Conservation (phyloP, 2,329 filamentous ascomycete genomes). For the Ophiocordyceps australis region DNA sequence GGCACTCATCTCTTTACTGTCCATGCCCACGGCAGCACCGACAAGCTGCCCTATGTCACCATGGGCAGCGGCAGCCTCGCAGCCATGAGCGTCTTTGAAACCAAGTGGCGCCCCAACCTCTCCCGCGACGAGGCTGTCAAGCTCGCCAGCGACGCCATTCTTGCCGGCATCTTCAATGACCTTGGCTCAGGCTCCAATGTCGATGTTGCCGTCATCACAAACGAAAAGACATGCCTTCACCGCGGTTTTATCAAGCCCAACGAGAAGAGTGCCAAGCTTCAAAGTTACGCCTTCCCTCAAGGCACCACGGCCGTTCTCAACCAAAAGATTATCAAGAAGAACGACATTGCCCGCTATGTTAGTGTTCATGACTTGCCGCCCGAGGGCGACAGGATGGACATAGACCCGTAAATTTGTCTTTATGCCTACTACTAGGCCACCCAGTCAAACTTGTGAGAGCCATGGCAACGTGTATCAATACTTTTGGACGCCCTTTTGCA, state of each 20-base stretch:
- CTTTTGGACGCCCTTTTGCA: constrained; percentile 1
- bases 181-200: constrained; percentile 94
- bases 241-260: constrained; percentile 91
- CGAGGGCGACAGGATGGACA: constrained; percentile 52
- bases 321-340: constrained; percentile 88
- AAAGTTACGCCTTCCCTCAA: constrained; percentile 77
- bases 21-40: constrained; percentile 92
- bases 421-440: too few species aligned
- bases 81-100: constrained; percentile 97
- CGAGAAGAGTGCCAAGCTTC: constrained; percentile 74
- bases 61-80: constrained; percentile 95
- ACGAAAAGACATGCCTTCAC: constrained; percentile 85
- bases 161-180: constrained; percentile 98
- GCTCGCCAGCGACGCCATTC: constrained; percentile 70
- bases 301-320: constrained; percentile 94
- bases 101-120: constrained; percentile 71
- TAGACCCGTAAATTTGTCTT: constrained; percentile 47
- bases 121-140: constrained; percentile 67
- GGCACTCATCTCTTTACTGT: constrained; percentile 94
- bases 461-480: constrained; percentile 2
- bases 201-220: constrained; percentile 87
- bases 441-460: too few species aligned
- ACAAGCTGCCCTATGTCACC: constrained; percentile 97
- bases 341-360: constrained; percentile 87
- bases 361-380: constrained; percentile 72